Base-by-base conservation (phyloP, 768 basidiomycete species). In the Lactarius sp. region DNA sequence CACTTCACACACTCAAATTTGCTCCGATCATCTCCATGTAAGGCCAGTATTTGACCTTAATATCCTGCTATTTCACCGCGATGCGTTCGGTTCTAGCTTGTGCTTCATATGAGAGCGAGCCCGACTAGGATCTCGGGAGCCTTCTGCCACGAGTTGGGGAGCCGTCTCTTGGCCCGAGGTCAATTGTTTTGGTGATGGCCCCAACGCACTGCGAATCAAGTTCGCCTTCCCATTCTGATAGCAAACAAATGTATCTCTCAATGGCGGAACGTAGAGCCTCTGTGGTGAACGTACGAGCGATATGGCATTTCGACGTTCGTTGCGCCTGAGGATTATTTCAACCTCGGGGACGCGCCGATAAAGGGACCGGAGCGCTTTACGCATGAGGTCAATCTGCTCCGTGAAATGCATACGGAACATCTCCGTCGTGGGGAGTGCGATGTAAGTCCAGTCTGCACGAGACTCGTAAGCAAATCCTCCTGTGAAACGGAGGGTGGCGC, bases 391-490 rank as follows among this genome's bases (percentile, higher is more conserved):
- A 44, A 66, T 13, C 33, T n/a, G n/a, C n/a, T 56, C 62, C 22
- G 27, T n/a, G 31, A 66, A 52, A 9, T 57, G 44, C 37, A 61
- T 56, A 4, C 56, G 53, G 31, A 56, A 59, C 41, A 57, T 7
- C 14, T 37, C 52, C 8, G 52, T 59, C 6, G 56, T 64, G 10
- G 65, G 65, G 33, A 34, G 18, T 2, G 47, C 65, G n/a, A 59
- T 7, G 37, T 66, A 64, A 20, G 62, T 54, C 62, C 56, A 66
- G 50, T 66, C 65, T 60, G 20, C 16, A 18, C 7, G 20, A 8
- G 27, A 27, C 42, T 10, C 16, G 12, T 34, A 10, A 10, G 10
- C 16, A 14, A 27, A 18, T 44, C 16, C 16, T 44, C 6, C 7
- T 12, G 27, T 27, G 27, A 27, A 27, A 27, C n/a, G 6, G 18